Conservation (phyloP, 345 rosid genomes). For the Excoecaria agallocha region DNA sequence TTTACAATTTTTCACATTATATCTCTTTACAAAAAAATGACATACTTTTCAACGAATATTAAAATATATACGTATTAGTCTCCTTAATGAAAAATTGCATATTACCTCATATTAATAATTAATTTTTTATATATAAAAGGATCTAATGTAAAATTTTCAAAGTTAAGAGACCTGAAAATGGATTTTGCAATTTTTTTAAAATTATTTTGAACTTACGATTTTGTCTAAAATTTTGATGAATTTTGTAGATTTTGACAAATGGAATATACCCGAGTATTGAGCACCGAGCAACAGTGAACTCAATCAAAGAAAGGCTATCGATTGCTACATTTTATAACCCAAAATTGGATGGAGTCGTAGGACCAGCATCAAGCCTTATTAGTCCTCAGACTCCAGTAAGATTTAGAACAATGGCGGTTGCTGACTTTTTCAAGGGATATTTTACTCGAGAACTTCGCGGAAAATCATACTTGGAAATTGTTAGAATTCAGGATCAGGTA, state of each 20-base stretch:
- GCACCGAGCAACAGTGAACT: conserved; percentile 13
- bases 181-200: no score
- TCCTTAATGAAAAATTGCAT: no score
- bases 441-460: conserved; percentile 14
- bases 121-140: no score
- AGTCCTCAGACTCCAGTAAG: conserved; percentile 1
- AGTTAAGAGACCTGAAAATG: no score
- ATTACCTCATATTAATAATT: no score
- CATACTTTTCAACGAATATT: no score
- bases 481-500: conserved; percentile 6
- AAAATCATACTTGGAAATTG: conserved; percentile 18
- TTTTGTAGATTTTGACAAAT: conserved; percentile 4
- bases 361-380: conserved; percentile 22
- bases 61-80: no score
- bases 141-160: no score
- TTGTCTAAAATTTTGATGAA: not conserved
- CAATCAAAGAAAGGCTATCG: conserved; percentile 14
- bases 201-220: no score
- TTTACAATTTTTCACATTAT: no score
- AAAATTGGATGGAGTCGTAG: conserved; percentile 6
- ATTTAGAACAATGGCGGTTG: conserved; percentile 3
- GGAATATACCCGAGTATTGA: conserved; percentile 19
- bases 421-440: conserved; percentile 7
- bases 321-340: conserved; percentile 8
- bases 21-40: no score